Evolutionary conservation across 257 asterid genomes (phyloP).

Genomic region (Prunella vulgaris): DNA sequence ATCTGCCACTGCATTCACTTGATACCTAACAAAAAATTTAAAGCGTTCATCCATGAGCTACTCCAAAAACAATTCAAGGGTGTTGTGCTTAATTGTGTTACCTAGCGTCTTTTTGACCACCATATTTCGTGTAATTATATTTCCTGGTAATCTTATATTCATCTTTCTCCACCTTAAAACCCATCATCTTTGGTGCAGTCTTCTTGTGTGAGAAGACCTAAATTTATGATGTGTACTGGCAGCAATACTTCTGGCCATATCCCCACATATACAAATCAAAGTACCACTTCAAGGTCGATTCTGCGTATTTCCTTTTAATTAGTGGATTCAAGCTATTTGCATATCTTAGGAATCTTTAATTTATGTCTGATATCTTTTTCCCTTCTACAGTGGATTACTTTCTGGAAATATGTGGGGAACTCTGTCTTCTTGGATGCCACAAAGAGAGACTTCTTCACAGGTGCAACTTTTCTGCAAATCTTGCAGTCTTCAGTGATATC

Average conservation of each 20-base stretch:
- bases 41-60: not conserved
- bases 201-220: slow-evolving; percentile 50
- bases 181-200: slow-evolving; percentile 39
- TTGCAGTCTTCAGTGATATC: not conserved
- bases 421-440: slow-evolving; percentile 80
- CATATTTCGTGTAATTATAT: not conserved
- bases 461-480: slow-evolving; percentile 29
- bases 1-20: not conserved
- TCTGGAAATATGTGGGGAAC: slow-evolving; percentile 68
- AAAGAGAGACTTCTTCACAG: slow-evolving; percentile 55
- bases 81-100: slow-evolving; percentile 10
- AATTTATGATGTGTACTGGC: slow-evolving; percentile 52
- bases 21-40: not conserved
- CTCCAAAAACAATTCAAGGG: not conserved
- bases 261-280: slow-evolving; percentile 60
- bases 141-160: slow-evolving; percentile 2
- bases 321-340: not conserved
- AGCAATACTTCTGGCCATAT: slow-evolving; percentile 52
- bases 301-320: slow-evolving; percentile 1
- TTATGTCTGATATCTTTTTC: slow-evolving; percentile 15
- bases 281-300: slow-evolving; percentile 53
- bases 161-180: not conserved
- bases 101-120: slow-evolving; percentile 6
- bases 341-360: not conserved
- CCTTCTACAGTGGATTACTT: slow-evolving; percentile 52